phyloP scores from a whole-genome alignment of 2,329 filamentous ascomycete genomes.

The Davidsoniella virescens region DNA sequence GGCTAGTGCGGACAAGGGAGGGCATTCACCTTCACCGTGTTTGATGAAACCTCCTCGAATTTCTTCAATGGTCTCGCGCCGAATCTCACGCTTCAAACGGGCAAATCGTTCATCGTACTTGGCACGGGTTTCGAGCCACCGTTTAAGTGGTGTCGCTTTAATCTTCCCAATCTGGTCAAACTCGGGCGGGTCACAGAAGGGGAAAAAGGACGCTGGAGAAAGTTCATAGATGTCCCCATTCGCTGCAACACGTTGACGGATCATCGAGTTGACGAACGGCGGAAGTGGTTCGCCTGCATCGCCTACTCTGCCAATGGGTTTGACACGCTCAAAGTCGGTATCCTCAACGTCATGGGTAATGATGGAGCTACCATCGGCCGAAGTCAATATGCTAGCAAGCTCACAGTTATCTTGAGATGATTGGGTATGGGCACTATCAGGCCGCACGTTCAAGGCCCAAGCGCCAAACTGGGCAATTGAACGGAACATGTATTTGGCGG shows the following conservation, averaged over 20 bases:
- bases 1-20: constrained; percentile 71
- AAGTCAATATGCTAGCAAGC: constrained; percentile 12
- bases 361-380: constrained; percentile 16
- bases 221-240: constrained; percentile 61
- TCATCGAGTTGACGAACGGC: constrained; percentile 71
- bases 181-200: constrained; percentile 34
- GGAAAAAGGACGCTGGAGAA: constrained; percentile 44
- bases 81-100: constrained; percentile 51
- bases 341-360: constrained; percentile 16
- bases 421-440: constrained; percentile 49
- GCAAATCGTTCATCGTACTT: constrained; percentile 61
- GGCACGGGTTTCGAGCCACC: constrained; percentile 63
- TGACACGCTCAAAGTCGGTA: constrained; percentile 16
- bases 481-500: constrained; percentile 90
- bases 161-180: constrained; percentile 53
- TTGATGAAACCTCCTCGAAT: constrained; percentile 54
- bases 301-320: constrained; percentile 36
- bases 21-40: constrained; percentile 54
- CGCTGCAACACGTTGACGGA: constrained; percentile 69
- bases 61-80: constrained; percentile 57
- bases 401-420: constrained; percentile 24
- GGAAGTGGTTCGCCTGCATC: constrained; percentile 74
- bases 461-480: constrained; percentile 85
- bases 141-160: constrained; percentile 62
- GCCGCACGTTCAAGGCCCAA: constrained; percentile 70